phyloP scores from a whole-genome alignment of 768 basidiomycete species.

The Mycena latifolia region DNA sequence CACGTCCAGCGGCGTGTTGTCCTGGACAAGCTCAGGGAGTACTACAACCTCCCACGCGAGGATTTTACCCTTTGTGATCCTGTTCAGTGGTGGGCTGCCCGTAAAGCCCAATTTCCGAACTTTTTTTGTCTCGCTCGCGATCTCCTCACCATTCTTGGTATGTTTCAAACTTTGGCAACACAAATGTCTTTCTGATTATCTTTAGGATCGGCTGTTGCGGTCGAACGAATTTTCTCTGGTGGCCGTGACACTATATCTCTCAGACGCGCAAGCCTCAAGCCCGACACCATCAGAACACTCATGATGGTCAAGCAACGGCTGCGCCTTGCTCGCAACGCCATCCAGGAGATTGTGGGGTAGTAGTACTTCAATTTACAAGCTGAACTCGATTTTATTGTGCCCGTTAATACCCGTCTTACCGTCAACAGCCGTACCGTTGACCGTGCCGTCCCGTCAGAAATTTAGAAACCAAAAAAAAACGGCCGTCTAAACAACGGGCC shows the following conservation, averaged over 20 bases:
- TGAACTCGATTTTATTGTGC: too few relatives aligned
- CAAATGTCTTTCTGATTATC: not conserved
- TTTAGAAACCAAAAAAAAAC: too few relatives aligned
- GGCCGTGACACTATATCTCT: not conserved
- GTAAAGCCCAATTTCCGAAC: conserved; percentile 6
- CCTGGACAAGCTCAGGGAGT: not conserved
- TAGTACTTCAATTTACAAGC: too few relatives aligned
- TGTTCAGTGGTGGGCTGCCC: conserved; percentile 4
- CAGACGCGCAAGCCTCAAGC: not conserved
- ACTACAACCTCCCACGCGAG: conserved; percentile 4
- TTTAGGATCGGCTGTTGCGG: not conserved
- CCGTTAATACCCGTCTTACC: too few relatives aligned
- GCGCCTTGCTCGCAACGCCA: too few relatives aligned
- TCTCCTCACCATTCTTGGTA: not conserved
- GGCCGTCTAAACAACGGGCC: too few relatives aligned
- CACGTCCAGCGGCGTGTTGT: not conserved
- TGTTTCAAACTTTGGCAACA: not conserved
- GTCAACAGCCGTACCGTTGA: too few relatives aligned
- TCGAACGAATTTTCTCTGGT: not conserved
- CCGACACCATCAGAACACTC: not conserved
- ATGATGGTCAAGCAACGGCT: conserved; percentile 6
- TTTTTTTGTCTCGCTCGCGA: not conserved
- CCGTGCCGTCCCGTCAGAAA: too few relatives aligned
- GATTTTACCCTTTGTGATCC: conserved; percentile 1
- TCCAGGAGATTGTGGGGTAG: too few relatives aligned